Conservation (phyloP, 108 stramenopile genomes). For the Nitzschia sp. region DNA sequence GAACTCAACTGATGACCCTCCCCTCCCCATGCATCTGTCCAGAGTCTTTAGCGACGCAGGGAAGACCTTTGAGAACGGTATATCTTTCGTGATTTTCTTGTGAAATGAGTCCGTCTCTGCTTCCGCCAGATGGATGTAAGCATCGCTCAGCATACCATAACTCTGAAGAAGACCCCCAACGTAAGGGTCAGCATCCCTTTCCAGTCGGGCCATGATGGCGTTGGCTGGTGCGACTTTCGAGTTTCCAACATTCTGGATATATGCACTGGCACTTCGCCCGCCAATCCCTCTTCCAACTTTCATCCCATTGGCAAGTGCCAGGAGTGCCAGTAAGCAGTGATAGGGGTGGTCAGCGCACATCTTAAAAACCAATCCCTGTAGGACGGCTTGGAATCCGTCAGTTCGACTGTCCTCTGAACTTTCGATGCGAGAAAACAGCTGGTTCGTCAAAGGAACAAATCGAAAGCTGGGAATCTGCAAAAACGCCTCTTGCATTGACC, state of each 20-base stretch:
- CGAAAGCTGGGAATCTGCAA: conserved; percentile 63
- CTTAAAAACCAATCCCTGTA: conserved; percentile 58
- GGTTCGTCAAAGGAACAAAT: conserved; percentile 83
- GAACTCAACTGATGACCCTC: conserved; percentile 11
- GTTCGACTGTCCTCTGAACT: conserved; percentile 6
- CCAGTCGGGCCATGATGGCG: conserved; percentile 48
- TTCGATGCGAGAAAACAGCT: conserved; percentile 86
- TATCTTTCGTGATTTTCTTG: conserved; percentile 47
- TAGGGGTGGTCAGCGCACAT: conserved; percentile 89
- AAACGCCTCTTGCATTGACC: conserved; percentile 22
- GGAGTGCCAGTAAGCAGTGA: conserved; percentile 79
- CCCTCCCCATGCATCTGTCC: conserved; percentile 9
- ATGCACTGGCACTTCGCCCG: conserved; percentile 46
- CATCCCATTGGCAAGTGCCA: conserved; percentile 79
- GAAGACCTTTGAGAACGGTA: conserved; percentile 31
- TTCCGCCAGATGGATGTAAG: conserved; percentile 75
- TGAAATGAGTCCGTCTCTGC: conserved; percentile 36
- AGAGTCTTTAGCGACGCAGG: background rate
- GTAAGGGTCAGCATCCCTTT: conserved; percentile 40
- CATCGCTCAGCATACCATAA: conserved; percentile 49
- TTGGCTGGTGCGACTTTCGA: conserved; percentile 63
- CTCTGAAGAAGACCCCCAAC: conserved; percentile 56
- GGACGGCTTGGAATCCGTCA: conserved; percentile 53
- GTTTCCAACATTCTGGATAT: conserved; percentile 53
- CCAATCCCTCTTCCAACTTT: conserved; percentile 56